A percentile compares a stretch with the other conserved stretches of the same genome.
Conservation (phyloP, 768 basidiomycete species). For the Lentinula sp. region DNA sequence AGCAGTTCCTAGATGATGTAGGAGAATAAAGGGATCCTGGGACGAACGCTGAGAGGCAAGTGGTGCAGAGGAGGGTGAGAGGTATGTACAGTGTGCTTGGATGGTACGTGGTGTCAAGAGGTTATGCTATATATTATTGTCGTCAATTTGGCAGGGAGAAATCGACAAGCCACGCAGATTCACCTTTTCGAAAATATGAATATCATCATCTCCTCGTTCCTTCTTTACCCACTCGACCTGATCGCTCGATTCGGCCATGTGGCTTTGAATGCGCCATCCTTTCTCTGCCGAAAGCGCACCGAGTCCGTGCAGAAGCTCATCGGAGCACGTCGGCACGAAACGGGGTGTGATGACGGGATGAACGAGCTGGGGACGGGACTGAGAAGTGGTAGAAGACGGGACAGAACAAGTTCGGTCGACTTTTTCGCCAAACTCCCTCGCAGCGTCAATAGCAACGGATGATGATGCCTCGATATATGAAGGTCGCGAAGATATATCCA, state of each 20-base stretch:
- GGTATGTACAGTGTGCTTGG: constrained; percentile 88
- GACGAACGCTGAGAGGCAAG: background rate
- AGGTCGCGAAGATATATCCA: constrained; percentile 73
- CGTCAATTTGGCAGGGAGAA: background rate
- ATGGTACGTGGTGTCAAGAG: constrained; percentile 62
- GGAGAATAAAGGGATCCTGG: constrained; percentile 16
- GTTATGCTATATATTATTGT: constrained; percentile 23
- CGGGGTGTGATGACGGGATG: constrained; percentile 85
- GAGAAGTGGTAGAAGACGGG: constrained; percentile 13
- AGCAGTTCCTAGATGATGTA: constrained; percentile 47
- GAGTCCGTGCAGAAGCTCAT: constrained; percentile 59
- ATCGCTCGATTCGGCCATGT: constrained; percentile 76
- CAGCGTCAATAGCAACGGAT: constrained; percentile 41
- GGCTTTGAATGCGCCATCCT: constrained; percentile 65
- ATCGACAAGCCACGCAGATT: background rate
- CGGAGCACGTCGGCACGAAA: constrained; percentile 85
- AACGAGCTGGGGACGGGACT: constrained; percentile 47
- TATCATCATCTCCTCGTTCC: constrained; percentile 59
- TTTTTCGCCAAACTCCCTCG: constrained; percentile 43
- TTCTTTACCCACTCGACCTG: constrained; percentile 66
- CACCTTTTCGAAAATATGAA: constrained; percentile 71
- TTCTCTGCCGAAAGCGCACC: constrained; percentile 43
- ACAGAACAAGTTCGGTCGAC: constrained; percentile 34
- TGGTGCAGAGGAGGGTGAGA: constrained; percentile 42
- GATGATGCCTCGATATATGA: constrained; percentile 65